Conservation (phyloP, 1,139 yeast genomes). For the Kurtzmaniella quercitrusa region DNA sequence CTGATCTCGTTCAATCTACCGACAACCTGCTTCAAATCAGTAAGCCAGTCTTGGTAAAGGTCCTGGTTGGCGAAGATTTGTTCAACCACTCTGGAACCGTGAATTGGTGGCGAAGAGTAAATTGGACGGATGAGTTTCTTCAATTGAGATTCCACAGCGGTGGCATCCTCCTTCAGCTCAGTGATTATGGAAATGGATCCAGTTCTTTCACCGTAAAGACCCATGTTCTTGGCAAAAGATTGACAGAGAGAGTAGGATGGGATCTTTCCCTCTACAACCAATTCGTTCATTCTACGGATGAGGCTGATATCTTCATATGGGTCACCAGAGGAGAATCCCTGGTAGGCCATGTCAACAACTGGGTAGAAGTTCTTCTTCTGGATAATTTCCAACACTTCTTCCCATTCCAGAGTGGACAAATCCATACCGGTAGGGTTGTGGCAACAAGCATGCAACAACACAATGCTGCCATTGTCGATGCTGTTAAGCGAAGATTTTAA, state of each 20-base stretch:
- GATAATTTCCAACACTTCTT: slow-evolving; percentile 55
- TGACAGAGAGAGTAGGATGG: slow-evolving; percentile 70
- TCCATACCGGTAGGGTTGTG: slow-evolving; percentile 99
- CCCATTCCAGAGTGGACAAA: slow-evolving; percentile 86
- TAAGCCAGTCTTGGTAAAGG: slow-evolving; percentile 69
- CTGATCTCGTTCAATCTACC: slow-evolving; percentile 76
- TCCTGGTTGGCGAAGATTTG: slow-evolving; percentile 60
- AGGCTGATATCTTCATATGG: slow-evolving; percentile 46
- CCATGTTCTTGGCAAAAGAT: slow-evolving; percentile 96
- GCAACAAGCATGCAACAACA: slow-evolving; percentile 90
- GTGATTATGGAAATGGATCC: slow-evolving; percentile 77
- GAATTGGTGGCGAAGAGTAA: slow-evolving; percentile 91
- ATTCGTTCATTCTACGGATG: slow-evolving; percentile 46
- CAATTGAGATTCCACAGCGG: slow-evolving; percentile 69
- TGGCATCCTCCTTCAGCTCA: slow-evolving; percentile 38
- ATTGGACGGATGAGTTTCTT: slow-evolving; percentile 79
- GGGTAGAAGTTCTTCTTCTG: slow-evolving; percentile 65
- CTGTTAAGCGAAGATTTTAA: slow-evolving; percentile 38
- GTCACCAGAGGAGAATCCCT: slow-evolving; percentile 90
- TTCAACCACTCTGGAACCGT: slow-evolving; percentile 87
- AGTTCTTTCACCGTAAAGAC: slow-evolving; percentile 92
- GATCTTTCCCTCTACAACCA: slow-evolving; percentile 43
- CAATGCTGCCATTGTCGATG: slow-evolving; percentile 54
- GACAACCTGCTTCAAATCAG: slow-evolving; percentile 74
- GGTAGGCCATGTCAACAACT: slow-evolving; percentile 93